A percentile compares a stretch with the other conserved stretches of the same genome.
Conservation (phyloP, 2,329 filamentous ascomycete genomes). For the Fusarium albosuccineum region DNA sequence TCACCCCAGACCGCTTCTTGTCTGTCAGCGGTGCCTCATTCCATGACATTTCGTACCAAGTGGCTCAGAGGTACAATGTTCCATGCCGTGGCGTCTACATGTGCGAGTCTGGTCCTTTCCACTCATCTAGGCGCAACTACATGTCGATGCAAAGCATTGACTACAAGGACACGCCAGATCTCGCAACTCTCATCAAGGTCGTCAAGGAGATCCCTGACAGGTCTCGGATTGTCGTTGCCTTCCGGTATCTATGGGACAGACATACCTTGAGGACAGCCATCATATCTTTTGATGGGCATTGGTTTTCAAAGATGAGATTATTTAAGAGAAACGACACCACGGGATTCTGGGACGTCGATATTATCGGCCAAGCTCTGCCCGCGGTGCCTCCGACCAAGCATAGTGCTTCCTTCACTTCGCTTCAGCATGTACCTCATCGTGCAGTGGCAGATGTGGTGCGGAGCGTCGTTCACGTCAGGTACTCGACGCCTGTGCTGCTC, state of each 20-base stretch:
- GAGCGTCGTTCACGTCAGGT: slow-evolving; percentile 93
- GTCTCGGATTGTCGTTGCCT: slow-evolving; percentile 21
- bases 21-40: slow-evolving; percentile 94
- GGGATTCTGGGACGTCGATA: slow-evolving; percentile 93
- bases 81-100: slow-evolving; percentile 94
- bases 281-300: slow-evolving; percentile 92
- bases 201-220: slow-evolving; percentile 29
- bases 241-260: slow-evolving; percentile 29
- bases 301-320: slow-evolving; percentile 93
- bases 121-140: slow-evolving; percentile 17
- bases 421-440: slow-evolving; percentile 87
- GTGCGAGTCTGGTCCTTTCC: slow-evolving; percentile 22
- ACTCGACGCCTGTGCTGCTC: slow-evolving; percentile 92
- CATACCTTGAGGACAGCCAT: slow-evolving; percentile 95
- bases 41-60: slow-evolving; percentile 95
- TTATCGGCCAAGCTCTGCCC: slow-evolving; percentile 84
- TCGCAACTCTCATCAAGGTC: slow-evolving; percentile 71
- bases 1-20: slow-evolving; percentile 95
- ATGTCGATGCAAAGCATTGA: slow-evolving; percentile 78
- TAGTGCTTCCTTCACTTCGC: slow-evolving; percentile 89
- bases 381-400: slow-evolving; percentile 77
- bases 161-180: slow-evolving; percentile 81
- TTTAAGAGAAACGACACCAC: slow-evolving; percentile 90
- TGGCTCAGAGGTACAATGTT: slow-evolving; percentile 93
- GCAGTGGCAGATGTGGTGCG: slow-evolving; percentile 91